Base-by-base conservation (phyloP, 2,329 filamentous ascomycete genomes). In the Lachnellula willkommii region DNA sequence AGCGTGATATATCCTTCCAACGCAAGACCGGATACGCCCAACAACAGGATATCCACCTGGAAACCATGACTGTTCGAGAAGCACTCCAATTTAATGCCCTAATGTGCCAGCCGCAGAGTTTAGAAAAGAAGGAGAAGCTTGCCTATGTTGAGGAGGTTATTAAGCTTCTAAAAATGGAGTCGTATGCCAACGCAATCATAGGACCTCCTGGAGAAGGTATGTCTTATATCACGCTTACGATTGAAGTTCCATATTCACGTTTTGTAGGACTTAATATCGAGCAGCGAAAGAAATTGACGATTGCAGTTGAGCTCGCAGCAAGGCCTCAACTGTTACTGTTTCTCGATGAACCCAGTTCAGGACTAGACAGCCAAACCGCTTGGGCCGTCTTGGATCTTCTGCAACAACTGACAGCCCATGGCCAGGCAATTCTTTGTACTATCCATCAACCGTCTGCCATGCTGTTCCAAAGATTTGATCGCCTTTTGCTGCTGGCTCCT, bases 371-470 rank as follows among this genome's bases (percentile, higher is more conserved):
- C 65, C 91, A 96, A 71, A 95, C 92, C 2, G 94, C 91, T 1
- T 96, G 91, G 90, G 89, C 90, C 60, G 96, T 96, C 68, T 79
- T 92, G 42, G 85, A 91, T 69, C 82, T 96, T 35, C 80, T 97
- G 43, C 87, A 95, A 73, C 96, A 94, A 73, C 79, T 96, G 36
- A 91, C 90, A 65, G 89, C 93, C 71, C 88, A 85, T 61, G 92
- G 93, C 14, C 90, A 95, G 70, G 92, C 93, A 50, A 89, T 96
- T 70, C 83, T 96, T 14, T 95, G 91, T 73, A 96, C 93, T 1
- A 96, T 96, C 57, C 93, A 97, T 71, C 93, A 97, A 71, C 93
- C 93, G 11, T 94, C 89, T 22, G 91, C 92, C 28, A 91, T 95
- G 80, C 79, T 96, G 48, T 96, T 96, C 77, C 89, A 96, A 71